Evolutionary conservation across 306 rosid genomes (phyloP), one percentile per base, ranked within the genome.

Genomic region (Quercus agrifolia): DNA sequence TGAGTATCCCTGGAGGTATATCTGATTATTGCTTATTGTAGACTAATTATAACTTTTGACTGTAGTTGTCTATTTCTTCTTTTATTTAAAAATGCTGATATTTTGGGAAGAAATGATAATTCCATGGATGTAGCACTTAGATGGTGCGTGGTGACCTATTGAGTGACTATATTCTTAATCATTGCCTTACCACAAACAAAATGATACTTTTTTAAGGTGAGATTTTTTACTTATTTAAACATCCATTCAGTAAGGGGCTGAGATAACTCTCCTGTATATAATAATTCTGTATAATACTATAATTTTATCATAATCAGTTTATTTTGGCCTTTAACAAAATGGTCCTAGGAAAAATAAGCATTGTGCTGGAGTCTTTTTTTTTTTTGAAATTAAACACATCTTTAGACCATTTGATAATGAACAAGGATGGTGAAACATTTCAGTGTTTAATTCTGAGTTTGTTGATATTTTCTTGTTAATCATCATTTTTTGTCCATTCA

Each of bases 1-100:
- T 79, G 88, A 83, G 73, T 84, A 85, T 30, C 91, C 90, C 8
- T 92, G 97, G 99, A 94, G 97, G 99, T 94, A 91, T 74, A 38
- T 31, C 70, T 71, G 25, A 21, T 85, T 74, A 56, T 74, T 15
- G 73, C 74, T 61, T 80, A 51, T 49, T 27, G 46, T 74, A 44
- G 54, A 77, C 79, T 66, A 3, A 63, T 70, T 51, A 33, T 64
- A 56, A 13, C 56, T 27, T 69, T n/a, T 46, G 52, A 68, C 79
- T 25, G 20, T 23, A 19, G 15, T 72, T 76, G 21, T 62, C 20
- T 33, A 59, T 80, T 58, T 67, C 30, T 41, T 41, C 46, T 41
- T 41, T 41, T 41, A 8, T 41, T 38, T 73, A 44, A 28, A 33
- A 62, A 54, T 56, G 67, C 64, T 54, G 55, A 56, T 67, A 27